These are phyloP conservation scores for Lecanoromycetidae sp. DNA, from an alignment of 2,329 filamentous ascomycete species.

Conservation along the genomic window DNA sequence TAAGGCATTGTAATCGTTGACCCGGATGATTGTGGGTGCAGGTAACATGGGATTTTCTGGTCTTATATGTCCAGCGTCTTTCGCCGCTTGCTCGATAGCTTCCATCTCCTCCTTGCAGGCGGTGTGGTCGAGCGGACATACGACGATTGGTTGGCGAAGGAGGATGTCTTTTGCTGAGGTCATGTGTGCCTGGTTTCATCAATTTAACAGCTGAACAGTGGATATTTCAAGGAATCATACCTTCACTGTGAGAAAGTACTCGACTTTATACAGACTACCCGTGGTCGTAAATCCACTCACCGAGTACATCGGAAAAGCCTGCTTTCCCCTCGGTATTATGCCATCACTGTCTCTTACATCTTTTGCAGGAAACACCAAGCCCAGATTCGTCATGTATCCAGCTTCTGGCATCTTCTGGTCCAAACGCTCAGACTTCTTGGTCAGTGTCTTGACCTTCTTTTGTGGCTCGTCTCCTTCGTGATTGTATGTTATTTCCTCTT, in stretches of 20 bases:
- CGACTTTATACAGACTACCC: conserved; percentile 92
- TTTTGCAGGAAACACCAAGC: conserved; percentile 79
- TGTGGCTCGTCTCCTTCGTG: conserved; percentile 92
- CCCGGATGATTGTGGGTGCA: conserved; percentile 66
- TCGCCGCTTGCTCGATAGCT: conserved; percentile 88
- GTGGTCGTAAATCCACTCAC: conserved; percentile 87
- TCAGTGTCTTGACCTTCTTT: conserved; percentile 75
- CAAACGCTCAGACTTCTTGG: conserved; percentile 70
- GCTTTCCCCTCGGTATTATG: conserved; percentile 70
- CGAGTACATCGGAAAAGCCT: conserved; percentile 78
- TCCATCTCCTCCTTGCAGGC: conserved; percentile 98
- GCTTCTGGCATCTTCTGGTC: conserved; percentile 78
- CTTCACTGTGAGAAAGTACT: conserved; percentile 92
- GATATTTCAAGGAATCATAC: conserved; percentile 37
- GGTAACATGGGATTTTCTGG: conserved; percentile 89
- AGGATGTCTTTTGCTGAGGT: conserved; percentile 78
- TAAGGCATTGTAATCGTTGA: conserved; percentile 57
- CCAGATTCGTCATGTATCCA: conserved; percentile 86
- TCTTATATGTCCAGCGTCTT: conserved; percentile 78
- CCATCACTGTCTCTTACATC: conserved; percentile 80
- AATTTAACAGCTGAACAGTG: not conserved
- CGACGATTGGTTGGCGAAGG: conserved; percentile 83
- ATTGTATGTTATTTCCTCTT: conserved; percentile 98
- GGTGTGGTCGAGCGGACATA: conserved; percentile 89
- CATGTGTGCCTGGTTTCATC: conserved; percentile 59